These are phyloP conservation scores for Zizania latifolia DNA, from an alignment of 176 grass and related monocot species.

Conservation along the genomic window DNA sequence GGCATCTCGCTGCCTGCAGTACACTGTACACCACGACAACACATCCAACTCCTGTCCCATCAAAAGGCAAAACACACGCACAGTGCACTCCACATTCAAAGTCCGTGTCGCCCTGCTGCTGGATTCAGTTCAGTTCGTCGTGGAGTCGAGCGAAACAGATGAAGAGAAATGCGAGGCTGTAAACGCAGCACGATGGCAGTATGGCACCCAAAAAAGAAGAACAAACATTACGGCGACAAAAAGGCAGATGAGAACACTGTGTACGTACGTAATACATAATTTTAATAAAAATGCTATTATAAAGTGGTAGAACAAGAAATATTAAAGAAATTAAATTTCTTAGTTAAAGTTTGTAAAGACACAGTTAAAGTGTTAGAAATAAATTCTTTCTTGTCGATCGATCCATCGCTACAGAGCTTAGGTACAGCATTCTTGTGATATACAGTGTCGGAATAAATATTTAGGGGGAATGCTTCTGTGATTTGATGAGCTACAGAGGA, in stretches of 20 bases:
- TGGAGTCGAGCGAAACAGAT: background rate
- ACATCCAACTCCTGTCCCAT: background rate
- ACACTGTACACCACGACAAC: background rate
- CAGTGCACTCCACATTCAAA: background rate
- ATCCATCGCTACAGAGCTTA: background rate
- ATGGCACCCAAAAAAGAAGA: background rate
- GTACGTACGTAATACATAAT: too few species aligned
- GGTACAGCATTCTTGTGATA: background rate
- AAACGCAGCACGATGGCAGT: background rate
- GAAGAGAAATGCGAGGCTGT: background rate
- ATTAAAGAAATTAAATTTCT: too few species aligned
- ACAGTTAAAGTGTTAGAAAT: too few species aligned
- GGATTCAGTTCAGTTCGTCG: background rate
- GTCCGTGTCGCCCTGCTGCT: background rate
- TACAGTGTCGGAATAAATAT: background rate
- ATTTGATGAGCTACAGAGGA: background rate
- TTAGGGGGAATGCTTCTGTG: background rate
- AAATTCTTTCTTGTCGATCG: too few species aligned
- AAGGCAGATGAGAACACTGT: background rate
- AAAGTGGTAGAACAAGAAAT: too few species aligned
- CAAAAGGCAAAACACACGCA: background rate
- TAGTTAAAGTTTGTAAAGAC: too few species aligned
- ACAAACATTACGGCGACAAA: background rate
- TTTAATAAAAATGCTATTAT: too few species aligned
- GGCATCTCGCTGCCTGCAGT: background rate